Conservation (phyloP, 257 asterid genomes). For the Capsicum baccatum region DNA sequence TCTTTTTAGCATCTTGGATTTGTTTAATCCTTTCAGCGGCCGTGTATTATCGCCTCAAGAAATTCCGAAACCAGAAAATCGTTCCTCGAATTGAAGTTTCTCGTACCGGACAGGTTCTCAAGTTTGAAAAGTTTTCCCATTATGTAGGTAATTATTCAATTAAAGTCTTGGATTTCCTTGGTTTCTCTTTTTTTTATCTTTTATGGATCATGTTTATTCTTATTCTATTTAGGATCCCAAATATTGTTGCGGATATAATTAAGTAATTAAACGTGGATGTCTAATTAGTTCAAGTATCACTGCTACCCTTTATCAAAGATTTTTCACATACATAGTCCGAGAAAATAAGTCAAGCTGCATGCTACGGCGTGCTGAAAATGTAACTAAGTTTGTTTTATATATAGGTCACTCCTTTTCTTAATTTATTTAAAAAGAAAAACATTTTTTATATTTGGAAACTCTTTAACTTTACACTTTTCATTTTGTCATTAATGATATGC, state of each 20-base stretch:
- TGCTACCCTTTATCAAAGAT: not conserved
- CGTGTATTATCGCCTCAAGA: slow-evolving; percentile 67
- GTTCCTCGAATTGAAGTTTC: slow-evolving; percentile 62
- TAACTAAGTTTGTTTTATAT: not conserved
- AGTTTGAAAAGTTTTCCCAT: slow-evolving; percentile 80
- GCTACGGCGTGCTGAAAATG: too few relatives aligned
- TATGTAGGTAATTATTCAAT: slow-evolving; percentile 72
- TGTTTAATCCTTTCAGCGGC: slow-evolving; percentile 76
- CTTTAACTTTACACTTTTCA: not conserved
- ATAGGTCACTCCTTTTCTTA: not conserved
- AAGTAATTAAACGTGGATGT: not conserved
- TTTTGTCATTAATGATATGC: not conserved
- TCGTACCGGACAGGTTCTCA: slow-evolving; percentile 64
- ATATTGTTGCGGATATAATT: not conserved
- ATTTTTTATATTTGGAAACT: not conserved
- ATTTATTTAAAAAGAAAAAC: not conserved
- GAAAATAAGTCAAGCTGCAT: too few relatives aligned
- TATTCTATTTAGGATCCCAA: not conserved
- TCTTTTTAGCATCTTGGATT: slow-evolving; percentile 70
- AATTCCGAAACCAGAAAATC: slow-evolving; percentile 56
- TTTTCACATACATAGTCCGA: not conserved
- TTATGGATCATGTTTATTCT: not conserved
- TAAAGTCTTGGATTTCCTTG: slow-evolving; percentile 1
- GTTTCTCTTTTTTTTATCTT: not conserved
- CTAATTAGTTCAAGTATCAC: not conserved